Evolutionary conservation across 2,329 filamentous ascomycete genomes (phyloP).

Genomic region (Coniochaeta hoffmannii): DNA sequence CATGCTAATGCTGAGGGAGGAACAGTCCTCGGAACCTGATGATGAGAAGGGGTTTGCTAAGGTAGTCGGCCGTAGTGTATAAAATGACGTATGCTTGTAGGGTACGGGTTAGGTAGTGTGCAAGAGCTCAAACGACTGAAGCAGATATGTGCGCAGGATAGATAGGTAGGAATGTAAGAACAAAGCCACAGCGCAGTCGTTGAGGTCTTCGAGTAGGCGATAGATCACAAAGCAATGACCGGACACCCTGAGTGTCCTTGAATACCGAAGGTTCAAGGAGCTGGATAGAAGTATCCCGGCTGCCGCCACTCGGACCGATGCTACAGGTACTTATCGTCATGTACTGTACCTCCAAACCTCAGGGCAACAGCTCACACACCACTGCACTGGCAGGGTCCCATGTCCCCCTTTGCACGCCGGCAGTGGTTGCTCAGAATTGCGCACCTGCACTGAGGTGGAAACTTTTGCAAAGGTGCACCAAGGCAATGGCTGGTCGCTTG

Average conservation of each 20-base stretch:
- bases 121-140: neutral
- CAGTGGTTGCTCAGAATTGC: neutral
- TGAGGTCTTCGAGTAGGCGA: neutral
- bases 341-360: too few species aligned
- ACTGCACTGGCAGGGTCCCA: neutral
- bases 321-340: neutral
- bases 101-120: too few species aligned
- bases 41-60: neutral
- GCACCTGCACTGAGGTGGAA: neutral
- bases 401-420: neutral
- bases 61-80: neutral
- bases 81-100: neutral
- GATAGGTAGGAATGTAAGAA: neutral
- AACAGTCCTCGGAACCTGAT: neutral
- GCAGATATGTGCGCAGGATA: neutral
- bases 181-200: neutral
- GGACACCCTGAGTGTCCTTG: neutral
- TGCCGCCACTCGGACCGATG: neutral
- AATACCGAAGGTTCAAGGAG: neutral
- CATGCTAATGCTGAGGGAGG: neutral
- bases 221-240: neutral
- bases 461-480: neutral
- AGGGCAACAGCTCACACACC: neutral
- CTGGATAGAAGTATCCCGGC: neutral
- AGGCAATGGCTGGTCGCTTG: too few species aligned